Evolutionary conservation across 1,139 yeast species (phyloP).

Genomic region (Yamadazyma blattariae): DNA sequence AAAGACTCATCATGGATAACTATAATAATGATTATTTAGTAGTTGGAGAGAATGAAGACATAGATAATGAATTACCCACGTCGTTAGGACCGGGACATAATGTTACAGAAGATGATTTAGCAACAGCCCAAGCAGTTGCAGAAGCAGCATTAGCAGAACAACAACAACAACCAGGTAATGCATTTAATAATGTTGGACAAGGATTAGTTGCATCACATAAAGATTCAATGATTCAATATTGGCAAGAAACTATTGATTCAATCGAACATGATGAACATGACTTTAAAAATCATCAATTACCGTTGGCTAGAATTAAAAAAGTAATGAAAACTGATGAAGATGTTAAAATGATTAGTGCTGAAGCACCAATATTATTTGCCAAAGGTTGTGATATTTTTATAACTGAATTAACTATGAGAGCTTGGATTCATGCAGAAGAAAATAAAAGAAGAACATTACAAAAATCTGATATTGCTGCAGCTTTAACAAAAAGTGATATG

Average conservation of each 20-base stretch:
- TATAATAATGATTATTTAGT: constrained; percentile 14
- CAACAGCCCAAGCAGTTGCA: constrained; percentile 49
- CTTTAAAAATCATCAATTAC: constrained; percentile 90
- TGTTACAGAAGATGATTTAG: constrained; percentile 34
- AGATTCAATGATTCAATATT: constrained; percentile 88
- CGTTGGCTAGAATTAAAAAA: constrained; percentile 89
- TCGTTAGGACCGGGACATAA: constrained; percentile 13
- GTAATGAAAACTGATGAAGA: constrained; percentile 99
- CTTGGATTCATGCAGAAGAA: constrained; percentile 98
- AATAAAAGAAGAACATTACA: constrained; percentile 91
- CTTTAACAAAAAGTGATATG: constrained; percentile 92
- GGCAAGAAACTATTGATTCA: constrained; percentile 93
- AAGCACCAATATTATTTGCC: constrained; percentile 95
- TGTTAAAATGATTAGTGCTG: constrained; percentile 96
- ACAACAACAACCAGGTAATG: constrained; percentile 56
- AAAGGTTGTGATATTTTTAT: constrained; percentile 97
- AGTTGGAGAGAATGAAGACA: constrained; percentile 10
- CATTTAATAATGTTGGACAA: constrained; percentile 90
- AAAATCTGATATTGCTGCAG: constrained; percentile 92
- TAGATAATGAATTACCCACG: neutral
- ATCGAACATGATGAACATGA: constrained; percentile 90
- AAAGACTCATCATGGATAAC: constrained; percentile 13
- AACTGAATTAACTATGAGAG: constrained; percentile 95
- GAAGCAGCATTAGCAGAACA: constrained; percentile 49
- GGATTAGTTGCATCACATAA: constrained; percentile 82